Evolutionary conservation across 208 protist species (phyloP).

Genomic region (Naegleria fowleri): DNA sequence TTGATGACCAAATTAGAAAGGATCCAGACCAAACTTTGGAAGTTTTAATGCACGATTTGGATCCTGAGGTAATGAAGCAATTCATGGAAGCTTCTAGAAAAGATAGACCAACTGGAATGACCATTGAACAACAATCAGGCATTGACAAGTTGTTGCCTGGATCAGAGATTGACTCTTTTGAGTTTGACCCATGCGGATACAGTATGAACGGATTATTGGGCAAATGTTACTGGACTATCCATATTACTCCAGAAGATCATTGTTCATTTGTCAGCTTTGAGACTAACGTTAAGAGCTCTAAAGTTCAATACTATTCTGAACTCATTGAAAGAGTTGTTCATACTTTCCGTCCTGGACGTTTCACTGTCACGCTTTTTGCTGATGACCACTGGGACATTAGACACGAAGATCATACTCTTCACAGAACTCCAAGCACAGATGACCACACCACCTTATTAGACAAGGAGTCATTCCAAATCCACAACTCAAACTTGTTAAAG

Average conservation of each 20-base stretch:
- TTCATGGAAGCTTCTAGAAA: not conserved
- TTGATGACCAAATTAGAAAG: conserved; percentile 53
- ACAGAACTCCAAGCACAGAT: not conserved
- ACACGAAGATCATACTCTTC: not conserved
- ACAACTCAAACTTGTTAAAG: not conserved
- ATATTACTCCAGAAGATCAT: conserved; percentile 85
- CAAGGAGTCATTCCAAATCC: not conserved
- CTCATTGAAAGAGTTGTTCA: conserved; percentile 11
- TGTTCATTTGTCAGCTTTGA: conserved; percentile 87
- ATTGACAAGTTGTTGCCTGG: conserved; percentile 44
- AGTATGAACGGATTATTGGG: conserved; percentile 80
- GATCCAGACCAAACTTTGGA: conserved; percentile 52
- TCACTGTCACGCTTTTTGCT: conserved; percentile 4
- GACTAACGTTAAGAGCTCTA: conserved; percentile 60
- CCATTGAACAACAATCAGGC: not conserved
- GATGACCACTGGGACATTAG: conserved; percentile 1
- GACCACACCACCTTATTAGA: not conserved
- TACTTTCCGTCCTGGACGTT: not conserved
- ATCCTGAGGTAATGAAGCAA: not conserved
- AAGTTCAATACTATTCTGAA: not conserved
- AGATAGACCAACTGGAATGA: not conserved
- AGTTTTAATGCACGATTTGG: conserved; percentile 79
- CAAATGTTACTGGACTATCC: conserved; percentile 81
- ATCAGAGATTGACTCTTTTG: conserved; percentile 65
- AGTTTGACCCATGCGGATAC: conserved; percentile 88